These are phyloP conservation scores for Plasmodium falciparum DNA, from an alignment of 169 alveolate species.

Conservation along the genomic window DNA sequence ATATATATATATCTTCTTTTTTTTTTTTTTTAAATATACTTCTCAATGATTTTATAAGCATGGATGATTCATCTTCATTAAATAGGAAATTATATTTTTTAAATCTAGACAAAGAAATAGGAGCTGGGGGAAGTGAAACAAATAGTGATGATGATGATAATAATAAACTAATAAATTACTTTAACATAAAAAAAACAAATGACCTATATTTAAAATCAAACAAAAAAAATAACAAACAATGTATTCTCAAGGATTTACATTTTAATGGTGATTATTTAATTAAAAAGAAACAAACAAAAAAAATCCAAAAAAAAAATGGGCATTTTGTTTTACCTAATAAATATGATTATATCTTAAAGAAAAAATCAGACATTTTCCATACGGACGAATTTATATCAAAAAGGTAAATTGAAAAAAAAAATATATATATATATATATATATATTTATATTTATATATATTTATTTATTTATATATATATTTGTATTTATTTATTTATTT, in stretches of 20 bases:
- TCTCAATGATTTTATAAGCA: neutral
- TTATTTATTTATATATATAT: neutral
- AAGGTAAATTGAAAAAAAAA: constrained; percentile 16
- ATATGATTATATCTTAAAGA: constrained; percentile 29
- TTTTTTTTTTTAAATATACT: neutral
- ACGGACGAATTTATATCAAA: constrained; percentile 2
- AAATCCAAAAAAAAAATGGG: constrained; percentile 31
- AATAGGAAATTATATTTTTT: constrained; percentile 10
- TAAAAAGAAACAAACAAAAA: constrained; percentile 18
- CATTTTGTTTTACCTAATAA: constrained; percentile 29
- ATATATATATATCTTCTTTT: neutral
- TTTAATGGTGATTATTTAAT: constrained; percentile 39
- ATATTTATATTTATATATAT: neutral
- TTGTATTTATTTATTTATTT: neutral
- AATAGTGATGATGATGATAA: constrained; percentile 23
- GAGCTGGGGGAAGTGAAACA: neutral
- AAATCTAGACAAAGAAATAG: constrained; percentile 22
- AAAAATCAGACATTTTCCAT: constrained; percentile 5
- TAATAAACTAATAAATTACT: neutral
- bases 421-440: neutral
- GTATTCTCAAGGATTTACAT: constrained; percentile 29
- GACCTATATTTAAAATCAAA: neutral
- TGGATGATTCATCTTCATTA: neutral
- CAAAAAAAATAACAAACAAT: neutral
- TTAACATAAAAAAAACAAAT: constrained; percentile 15